Conservation (phyloP, 345 rosid species). For the Hibiscus syriacus region DNA sequence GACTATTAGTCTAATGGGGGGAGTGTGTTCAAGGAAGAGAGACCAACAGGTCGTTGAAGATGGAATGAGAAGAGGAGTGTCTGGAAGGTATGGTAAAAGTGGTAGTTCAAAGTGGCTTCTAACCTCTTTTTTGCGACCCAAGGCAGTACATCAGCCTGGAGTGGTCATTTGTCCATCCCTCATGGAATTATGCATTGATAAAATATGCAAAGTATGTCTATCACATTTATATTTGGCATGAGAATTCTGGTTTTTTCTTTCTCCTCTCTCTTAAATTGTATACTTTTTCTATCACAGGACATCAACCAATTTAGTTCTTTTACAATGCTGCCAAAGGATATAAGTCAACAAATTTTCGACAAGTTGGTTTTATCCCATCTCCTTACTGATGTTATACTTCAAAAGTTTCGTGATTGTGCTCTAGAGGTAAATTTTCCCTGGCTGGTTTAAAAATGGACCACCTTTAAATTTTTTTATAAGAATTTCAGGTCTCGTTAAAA, state of each 20-base stretch:
- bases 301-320: constrained; percentile 14
- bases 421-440: constrained; percentile 34
- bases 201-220: constrained; percentile 17
- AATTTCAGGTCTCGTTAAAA: too few relatives aligned
- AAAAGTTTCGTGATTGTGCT: constrained; percentile 51
- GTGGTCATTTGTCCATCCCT: constrained; percentile 18
- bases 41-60: constrained; percentile 18
- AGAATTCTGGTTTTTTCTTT: not conserved
- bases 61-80: constrained; percentile 13
- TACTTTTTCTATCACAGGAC: constrained; percentile 5
- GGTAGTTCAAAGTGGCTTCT: constrained; percentile 21
- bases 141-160: constrained; percentile 10
- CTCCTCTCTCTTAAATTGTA: not conserved
- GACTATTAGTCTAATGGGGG: constrained; percentile 16
- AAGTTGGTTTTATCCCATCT: constrained; percentile 14
- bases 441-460: not conserved
- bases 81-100: constrained; percentile 13
- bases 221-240: not conserved
- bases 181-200: constrained; percentile 21
- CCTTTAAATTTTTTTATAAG: too few relatives aligned
- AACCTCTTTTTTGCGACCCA: constrained; percentile 12
- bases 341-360: constrained; percentile 23
- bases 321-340: constrained; percentile 25
- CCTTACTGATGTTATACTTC: constrained; percentile 26
- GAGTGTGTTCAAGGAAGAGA: constrained; percentile 25